Base-by-base conservation (phyloP, 2,329 filamentous ascomycete genomes). In the Fusarium dimerum region DNA sequence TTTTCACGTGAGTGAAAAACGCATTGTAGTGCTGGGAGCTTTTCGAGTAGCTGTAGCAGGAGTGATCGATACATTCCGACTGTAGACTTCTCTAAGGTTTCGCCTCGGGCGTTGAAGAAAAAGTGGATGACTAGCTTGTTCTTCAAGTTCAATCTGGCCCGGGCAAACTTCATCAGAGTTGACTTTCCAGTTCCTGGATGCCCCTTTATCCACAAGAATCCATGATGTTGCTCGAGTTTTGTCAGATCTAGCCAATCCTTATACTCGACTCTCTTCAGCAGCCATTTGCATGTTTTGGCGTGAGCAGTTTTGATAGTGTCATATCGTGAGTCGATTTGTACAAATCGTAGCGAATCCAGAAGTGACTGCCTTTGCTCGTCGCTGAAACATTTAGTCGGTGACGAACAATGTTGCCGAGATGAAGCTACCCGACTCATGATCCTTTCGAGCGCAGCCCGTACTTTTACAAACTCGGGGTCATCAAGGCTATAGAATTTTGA, bases 61-160 rank as follows among this genome's bases (percentile, higher is more conserved):
- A 84, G 56, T 0, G 78, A 78, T 6, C 78, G 73, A 57, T 81
- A 82, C 63, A 84, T 71, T 3, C 81, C 80, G 0, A 66, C 8
- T 0, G 68, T 69, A 0, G 78, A 74, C 54, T 71, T 78, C 51
- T 83, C 77, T 2, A 78, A 60, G 2, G 60, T 12, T 0, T 67
- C 63, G 0, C 78, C 78, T 46, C 77, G 64, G 0, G 77, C 78
- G 46, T 80, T 76, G 68, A 82, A 81, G 64, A 81, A 82, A 62
- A 80, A 81, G 0, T 69, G 76, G 1, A 77, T 47, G 1, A 75
- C 53, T 1, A 62, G 45, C 0, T 10, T 40, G 2, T 54, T 20
- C 11, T 54, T 62, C 34, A 51, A 54, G 6, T 0, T 50, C 29
- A 51, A 46, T 15, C 56, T 44, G 1, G 41, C 16, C 18, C 42